Evolutionary conservation across 1,284 basidiomycete genomes (phyloP), one percentile per base, ranked within the genome.

Genomic region (Bjerkandera adusta): DNA sequence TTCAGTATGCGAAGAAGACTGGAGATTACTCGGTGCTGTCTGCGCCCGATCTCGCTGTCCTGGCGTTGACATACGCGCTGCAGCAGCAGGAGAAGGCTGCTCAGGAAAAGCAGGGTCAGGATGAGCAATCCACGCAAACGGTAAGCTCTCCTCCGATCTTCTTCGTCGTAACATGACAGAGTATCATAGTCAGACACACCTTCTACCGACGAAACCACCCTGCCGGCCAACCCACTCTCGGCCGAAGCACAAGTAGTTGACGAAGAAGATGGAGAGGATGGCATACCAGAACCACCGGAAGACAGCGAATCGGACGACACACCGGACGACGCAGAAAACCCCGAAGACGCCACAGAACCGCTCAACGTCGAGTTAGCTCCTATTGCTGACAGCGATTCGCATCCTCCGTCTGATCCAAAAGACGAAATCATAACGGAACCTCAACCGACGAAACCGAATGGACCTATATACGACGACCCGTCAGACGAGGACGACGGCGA

Each of bases 11-110:
- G 3, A 95, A 92, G 74, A 92, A 92, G 74, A 97, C 96, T 0
- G 97, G 97, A 68, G 97, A 99, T 68, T 96, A 93, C 63, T 77
- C 91, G 27, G 96, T 96, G 36, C 77, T 99, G 25, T 97, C 94
- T 7, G 79, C 85, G 59, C 81, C 95, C 13, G 97, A 99, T 82
- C 67, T 99, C 48, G 86, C 89, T 54, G 86, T 99, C 32, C 71
- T 99, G 36, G 97, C 97, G 0, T 72, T 99, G 56, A 92, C 94
- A 0, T 88, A 91, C 62, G 80, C 85, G 36, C 70, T 95, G 47
- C 85, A 82, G 69, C 78, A 75, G 45, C 68, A 73, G 42, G 70
- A 76, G 38, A 71, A 76, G 48, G 33, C 18, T 7, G 53, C 54
- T 15, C 45, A 47, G 12, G 55, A 55, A 13, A 51, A 46, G 18